Evolutionary conservation across 1,284 basidiomycete genomes (phyloP), one percentile per base, ranked within the genome.

Genomic region (Marasmius fiardii): DNA sequence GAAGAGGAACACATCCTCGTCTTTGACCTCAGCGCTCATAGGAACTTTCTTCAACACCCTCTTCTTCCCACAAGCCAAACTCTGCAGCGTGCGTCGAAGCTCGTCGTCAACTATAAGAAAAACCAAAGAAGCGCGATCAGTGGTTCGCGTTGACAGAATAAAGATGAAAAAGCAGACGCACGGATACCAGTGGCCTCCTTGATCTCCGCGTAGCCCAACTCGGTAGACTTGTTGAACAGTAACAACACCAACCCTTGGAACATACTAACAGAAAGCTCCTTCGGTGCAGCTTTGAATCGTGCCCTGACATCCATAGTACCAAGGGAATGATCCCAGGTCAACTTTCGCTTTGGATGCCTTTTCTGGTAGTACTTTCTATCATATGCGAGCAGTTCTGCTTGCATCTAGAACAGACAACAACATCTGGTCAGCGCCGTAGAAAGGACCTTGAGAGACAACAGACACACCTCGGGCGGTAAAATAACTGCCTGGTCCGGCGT

Each of bases 261-360:
- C 64, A 98, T 76, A 64, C 92, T 95, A 59, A 99, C 88, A 8
- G 88, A 86, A 39, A 99, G 79, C 71, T 98, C 95, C 71, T 98
- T 98, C 62, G 76, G 71, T 0, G 86, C 92, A 1, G 74, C 71
- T 26, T 73, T 76, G 73, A 97, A 96, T 39, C 77, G 70, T 1
- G 84, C 90, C 47, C 74, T 85, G 54, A 98, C 67, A 2, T 82
- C 86, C 47, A 86, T 88, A 2, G 88, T 90, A 24, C 88, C 93
- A 0, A 96, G 80, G 1, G 87, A 81, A 66, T 92, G 92, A 63
- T 92, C 83, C 91, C 92, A 96, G 35, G 84, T 80, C 1, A 97
- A 77, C 54, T 82, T 82, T 47, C 87, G 83, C 1, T 84, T 85
- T 51, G 82, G 74, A 67, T 95, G 92, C 61, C 88, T 90, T 3